Base-by-base conservation (phyloP, 306 rosid genomes). In the Crataegus laevigata region DNA sequence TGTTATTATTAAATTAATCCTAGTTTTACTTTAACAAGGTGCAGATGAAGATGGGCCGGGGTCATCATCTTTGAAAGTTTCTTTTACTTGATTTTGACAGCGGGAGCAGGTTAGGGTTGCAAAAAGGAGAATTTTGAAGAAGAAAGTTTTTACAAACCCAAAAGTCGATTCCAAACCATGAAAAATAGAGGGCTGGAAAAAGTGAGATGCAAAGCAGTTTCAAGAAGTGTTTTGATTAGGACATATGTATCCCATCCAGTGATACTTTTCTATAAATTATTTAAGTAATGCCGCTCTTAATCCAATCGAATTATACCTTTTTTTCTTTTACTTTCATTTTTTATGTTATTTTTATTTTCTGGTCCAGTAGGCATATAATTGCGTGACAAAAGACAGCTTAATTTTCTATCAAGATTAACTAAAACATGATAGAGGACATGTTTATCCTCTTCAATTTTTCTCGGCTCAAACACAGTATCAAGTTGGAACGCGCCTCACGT, bases 81-180 rank as follows among this genome's bases (percentile, higher is more conserved):
- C 13, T 42, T 36, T 52, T 40, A 7, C 24, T 69, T 69, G 34
- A 83, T 45, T 22, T n/a, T 43, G 17, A 21, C 10, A 69, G 72
- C 52, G 57, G 78, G 78, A 66, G 75, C 50, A 75, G 74, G 83
- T 79, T 50, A 19, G 22, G 64, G 71, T 79, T 82, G 76, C 66
- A 73, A 69, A 38, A 29, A 63, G 2, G 5, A 63, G 68, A 63
- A 63, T 63, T 29, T 29, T 63, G 68, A 43, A 17, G 42, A 63
- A 8, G 6, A 17, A 40, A 58, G 0, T 25, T 38, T 4, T 18
- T 38, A 52, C 50, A 26, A 47, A 54, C 32, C 36, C 3, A 50
- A 45, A 11, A 61, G 76, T 43, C 29, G 81, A 62, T 78, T 52
- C 70, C 76, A 22, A 58, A 54, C 63, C 52, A n/a, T 26, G 51